Evolutionary conservation across 1,284 basidiomycete genomes (phyloP).

Genomic region (Tilletia walkeri): DNA sequence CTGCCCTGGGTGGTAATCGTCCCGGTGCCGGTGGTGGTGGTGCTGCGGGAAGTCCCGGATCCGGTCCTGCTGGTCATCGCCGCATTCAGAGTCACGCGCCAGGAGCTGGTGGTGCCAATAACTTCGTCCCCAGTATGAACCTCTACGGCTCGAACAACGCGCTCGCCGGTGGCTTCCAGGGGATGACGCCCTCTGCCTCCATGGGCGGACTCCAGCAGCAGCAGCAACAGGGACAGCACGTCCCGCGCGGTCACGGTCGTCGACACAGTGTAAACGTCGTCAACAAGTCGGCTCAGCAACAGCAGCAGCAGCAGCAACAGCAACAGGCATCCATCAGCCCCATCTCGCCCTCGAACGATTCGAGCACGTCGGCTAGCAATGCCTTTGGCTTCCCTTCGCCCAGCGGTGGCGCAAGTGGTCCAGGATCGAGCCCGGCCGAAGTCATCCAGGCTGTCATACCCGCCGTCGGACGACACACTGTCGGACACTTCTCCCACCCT

Average conservation of each 20-base stretch:
- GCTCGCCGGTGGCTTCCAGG: not conserved
- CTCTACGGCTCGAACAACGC: slow-evolving; percentile 19
- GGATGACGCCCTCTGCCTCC: not conserved
- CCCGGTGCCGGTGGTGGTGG: not conserved
- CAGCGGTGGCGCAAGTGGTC: slow-evolving; percentile 7
- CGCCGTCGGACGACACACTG: slow-evolving; percentile 3
- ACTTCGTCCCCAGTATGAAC: not conserved
- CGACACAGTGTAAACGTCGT: slow-evolving; percentile 88
- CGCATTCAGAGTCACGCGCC: slow-evolving; percentile 75
- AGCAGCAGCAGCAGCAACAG: slow-evolving; percentile 27
- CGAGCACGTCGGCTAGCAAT: not conserved
- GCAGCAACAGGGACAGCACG: slow-evolving; percentile 18
- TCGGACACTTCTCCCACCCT: slow-evolving; percentile 30
- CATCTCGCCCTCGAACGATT: not conserved
- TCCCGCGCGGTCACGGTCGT: slow-evolving; percentile 74
- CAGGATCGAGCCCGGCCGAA: not conserved
- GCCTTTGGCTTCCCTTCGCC: slow-evolving; percentile 19
- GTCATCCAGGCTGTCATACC: not conserved
- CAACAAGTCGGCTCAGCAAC: slow-evolving; percentile 54
- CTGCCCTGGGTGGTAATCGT: slow-evolving; percentile 22
- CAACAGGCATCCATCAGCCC: slow-evolving; percentile 17
- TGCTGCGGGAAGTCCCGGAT: no score
- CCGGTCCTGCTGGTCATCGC: slow-evolving; percentile 67
- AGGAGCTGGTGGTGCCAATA: slow-evolving; percentile 61
- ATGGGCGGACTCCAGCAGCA: slow-evolving; percentile 22